A percentile compares a stretch with the other conserved stretches of the same genome.
Evolutionary conservation across 179 eudicot species (phyloP).

Genomic region (Heliamphora pulchella): DNA sequence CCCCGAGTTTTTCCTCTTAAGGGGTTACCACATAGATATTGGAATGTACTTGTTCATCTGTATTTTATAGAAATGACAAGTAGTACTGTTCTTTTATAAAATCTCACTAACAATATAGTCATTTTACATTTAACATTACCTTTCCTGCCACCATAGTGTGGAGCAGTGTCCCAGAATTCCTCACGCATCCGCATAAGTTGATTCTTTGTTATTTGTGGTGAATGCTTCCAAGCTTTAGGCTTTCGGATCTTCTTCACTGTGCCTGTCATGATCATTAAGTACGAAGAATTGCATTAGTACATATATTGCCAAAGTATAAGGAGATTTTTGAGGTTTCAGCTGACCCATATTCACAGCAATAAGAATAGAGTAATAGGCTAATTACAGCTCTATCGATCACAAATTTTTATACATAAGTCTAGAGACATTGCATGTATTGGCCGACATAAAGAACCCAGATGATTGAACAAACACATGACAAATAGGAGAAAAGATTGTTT

Average conservation of each 20-base stretch:
- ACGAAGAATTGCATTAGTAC: neutral
- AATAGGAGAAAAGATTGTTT: neutral
- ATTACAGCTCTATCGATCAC: neutral
- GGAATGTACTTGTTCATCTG: neutral
- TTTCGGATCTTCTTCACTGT: conserved; percentile 50
- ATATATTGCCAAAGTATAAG: neutral
- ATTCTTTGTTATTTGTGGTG: conserved; percentile 57
- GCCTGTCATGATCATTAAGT: conserved; percentile 22
- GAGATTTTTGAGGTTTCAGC: neutral
- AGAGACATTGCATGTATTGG: neutral
- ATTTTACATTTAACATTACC: conserved; percentile 33
- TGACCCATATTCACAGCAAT: neutral
- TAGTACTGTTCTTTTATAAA: neutral
- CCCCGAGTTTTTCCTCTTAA: neutral
- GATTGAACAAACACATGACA: neutral
- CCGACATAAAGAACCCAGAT: neutral
- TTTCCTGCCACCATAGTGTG: conserved; percentile 83
- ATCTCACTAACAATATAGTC: neutral
- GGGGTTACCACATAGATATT: neutral
- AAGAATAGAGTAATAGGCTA: neutral
- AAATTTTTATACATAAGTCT: neutral
- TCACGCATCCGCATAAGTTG: conserved; percentile 67
- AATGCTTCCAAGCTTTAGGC: conserved; percentile 88
- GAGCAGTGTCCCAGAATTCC: conserved; percentile 96
- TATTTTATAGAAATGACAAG: conserved; percentile 7